Evolutionary conservation across 768 basidiomycete genomes (phyloP).

Genomic region (Tylopilus sp.): DNA sequence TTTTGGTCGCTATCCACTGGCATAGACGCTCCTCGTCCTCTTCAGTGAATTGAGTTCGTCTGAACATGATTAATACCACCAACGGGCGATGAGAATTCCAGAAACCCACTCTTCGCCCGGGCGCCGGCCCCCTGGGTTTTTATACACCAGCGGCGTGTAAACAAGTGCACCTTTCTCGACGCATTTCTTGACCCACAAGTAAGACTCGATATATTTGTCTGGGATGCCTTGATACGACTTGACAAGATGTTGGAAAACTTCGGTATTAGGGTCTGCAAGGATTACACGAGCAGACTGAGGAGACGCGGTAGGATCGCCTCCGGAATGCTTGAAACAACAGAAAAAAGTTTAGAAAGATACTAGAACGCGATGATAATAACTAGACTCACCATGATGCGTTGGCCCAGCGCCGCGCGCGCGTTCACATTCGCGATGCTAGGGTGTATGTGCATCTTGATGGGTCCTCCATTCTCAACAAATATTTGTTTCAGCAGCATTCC

Average conservation of each 20-base stretch:
- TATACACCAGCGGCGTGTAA: slow-evolving; percentile 76
- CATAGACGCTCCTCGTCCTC: slow-evolving; percentile 75
- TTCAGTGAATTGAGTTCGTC: slow-evolving; percentile 74
- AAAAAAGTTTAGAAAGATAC: neutral
- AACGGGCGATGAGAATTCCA: neutral
- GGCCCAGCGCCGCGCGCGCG: slow-evolving; percentile 59
- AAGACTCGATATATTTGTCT: slow-evolving; percentile 76
- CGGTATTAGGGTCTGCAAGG: slow-evolving; percentile 76
- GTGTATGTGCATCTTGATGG: slow-evolving; percentile 79
- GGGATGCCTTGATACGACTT: slow-evolving; percentile 67
- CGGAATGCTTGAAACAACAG: slow-evolving; percentile 61
- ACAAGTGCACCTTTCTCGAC: slow-evolving; percentile 62
- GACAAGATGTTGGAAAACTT: slow-evolving; percentile 70
- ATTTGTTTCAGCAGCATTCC: slow-evolving; percentile 74
- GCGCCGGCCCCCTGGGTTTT: slow-evolving; percentile 78
- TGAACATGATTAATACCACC: slow-evolving; percentile 25
- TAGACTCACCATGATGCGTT: slow-evolving; percentile 62
- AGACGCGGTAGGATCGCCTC: slow-evolving; percentile 71
- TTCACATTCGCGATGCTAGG: slow-evolving; percentile 77
- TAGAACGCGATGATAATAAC: slow-evolving; percentile 1
- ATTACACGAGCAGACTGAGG: slow-evolving; percentile 72
- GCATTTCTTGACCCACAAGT: slow-evolving; percentile 82
- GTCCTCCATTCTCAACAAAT: slow-evolving; percentile 60
- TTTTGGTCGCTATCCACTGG: slow-evolving; percentile 77
- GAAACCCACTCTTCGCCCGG: slow-evolving; percentile 73